Percentiles rank a stretch among this genome's conserved stretches.
phyloP scores from a whole-genome alignment of 768 basidiomycete species.

The Suillus brevipes region DNA sequence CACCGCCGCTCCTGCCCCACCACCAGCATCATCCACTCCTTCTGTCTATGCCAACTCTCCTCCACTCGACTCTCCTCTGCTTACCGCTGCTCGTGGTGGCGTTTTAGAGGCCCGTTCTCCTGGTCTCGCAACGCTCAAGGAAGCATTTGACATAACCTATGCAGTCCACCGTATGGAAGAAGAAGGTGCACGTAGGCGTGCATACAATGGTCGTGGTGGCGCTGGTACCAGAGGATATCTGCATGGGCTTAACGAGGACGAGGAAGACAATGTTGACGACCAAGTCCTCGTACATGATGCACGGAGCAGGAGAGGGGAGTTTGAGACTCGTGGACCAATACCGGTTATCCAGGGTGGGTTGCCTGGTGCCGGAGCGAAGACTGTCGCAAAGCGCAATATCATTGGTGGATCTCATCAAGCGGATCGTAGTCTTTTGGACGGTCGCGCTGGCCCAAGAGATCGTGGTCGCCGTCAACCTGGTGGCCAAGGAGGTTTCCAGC shows the following conservation, averaged over 20 bases:
- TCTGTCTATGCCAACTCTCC: slow-evolving; percentile 42
- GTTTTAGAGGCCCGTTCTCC: slow-evolving; percentile 84
- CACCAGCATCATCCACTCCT: slow-evolving; percentile 64
- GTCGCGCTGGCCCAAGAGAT: slow-evolving; percentile 73
- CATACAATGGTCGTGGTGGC: slow-evolving; percentile 76
- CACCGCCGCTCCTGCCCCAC: slow-evolving; percentile 62
- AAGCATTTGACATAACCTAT: slow-evolving; percentile 98
- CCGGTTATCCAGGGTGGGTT: background rate
- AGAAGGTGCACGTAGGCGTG: slow-evolving; percentile 86
- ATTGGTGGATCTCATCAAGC: slow-evolving; percentile 15
- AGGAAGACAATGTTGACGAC: slow-evolving; percentile 64
- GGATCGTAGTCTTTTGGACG: slow-evolving; percentile 46
- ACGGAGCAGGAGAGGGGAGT: slow-evolving; percentile 39
- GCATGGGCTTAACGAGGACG: slow-evolving; percentile 89
- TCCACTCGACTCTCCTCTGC: slow-evolving; percentile 84
- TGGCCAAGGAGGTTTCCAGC: slow-evolving; percentile 61
- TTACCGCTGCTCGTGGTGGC: slow-evolving; percentile 76
- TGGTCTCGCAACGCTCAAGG: slow-evolving; percentile 89
- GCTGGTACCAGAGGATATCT: slow-evolving; percentile 79
- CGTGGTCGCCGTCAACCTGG: slow-evolving; percentile 38
- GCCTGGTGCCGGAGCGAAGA: slow-evolving; percentile 15
- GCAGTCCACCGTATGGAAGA: slow-evolving; percentile 99
- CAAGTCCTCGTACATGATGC: slow-evolving; percentile 52
- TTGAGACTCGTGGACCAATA: slow-evolving; percentile 10
- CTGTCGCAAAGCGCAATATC: slow-evolving; percentile 12